Evolutionary conservation across 2,329 filamentous ascomycete species (phyloP).

Genomic region (Botryotinia convoluta): DNA sequence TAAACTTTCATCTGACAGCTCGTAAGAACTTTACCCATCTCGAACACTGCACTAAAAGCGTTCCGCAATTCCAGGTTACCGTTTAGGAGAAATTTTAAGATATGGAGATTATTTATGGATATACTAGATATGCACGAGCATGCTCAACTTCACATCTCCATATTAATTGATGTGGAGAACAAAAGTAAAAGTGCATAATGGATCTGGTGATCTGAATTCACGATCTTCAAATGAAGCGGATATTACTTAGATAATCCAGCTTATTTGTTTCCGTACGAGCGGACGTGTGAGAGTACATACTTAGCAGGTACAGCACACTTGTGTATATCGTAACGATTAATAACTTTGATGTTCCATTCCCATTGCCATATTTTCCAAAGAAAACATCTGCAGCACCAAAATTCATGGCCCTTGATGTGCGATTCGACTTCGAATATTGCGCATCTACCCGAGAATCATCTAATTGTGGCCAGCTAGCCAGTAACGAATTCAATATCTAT

Average conservation of each 20-base stretch:
- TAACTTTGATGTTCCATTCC: neutral
- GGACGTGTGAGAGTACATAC: neutral
- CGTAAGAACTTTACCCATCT: conserved; percentile 1
- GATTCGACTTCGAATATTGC: conserved; percentile 17
- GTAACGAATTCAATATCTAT: neutral
- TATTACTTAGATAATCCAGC: neutral
- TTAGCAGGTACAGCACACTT: conserved; percentile 3
- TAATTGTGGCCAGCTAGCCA: conserved; percentile 1
- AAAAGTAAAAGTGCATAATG: neutral
- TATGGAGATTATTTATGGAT: neutral
- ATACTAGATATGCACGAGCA: neutral
- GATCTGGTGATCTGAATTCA: neutral
- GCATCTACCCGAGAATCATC: conserved; percentile 9
- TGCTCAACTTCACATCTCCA: neutral
- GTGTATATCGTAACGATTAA: neutral
- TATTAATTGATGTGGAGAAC: conserved; percentile 4
- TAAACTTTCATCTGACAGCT: conserved; percentile 1
- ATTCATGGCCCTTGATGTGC: conserved; percentile 2
- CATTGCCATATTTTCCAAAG: neutral
- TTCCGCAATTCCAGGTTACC: neutral
- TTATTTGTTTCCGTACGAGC: neutral
- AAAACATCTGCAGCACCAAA: neutral
- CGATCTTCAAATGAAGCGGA: neutral
- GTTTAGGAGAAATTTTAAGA: neutral
- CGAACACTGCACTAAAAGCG: neutral